Base-by-base conservation (phyloP, 306 rosid genomes). In the Trifolium subterraneum region DNA sequence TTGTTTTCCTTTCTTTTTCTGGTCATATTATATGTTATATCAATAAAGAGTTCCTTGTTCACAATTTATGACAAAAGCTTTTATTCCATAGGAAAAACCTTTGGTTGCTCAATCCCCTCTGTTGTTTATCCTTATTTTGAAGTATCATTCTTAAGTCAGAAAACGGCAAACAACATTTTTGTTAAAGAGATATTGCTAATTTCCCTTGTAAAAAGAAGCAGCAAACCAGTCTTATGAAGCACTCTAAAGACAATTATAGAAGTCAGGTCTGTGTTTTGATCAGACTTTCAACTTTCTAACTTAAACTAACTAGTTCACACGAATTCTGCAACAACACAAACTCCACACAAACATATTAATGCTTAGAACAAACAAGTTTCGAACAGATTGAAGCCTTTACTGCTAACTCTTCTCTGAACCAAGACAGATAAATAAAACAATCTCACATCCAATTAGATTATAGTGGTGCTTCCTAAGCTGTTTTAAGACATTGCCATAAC, bases 291-390 rank as follows among this genome's bases (percentile, higher is more conserved):
- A 31, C 25, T 25, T 4, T 69, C 54, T 22, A 55, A 71, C 23
- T 36, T 23, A 55, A 52, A 36, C 54, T 38, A 38, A 70, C 19
- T 3, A 55, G 64, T 54, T 13, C 65, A 54, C 55, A 56, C 0
- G 31, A 41, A 5, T 23, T 38, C 52, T 39, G 41, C 18, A 56
- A 39, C 56, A 71, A 10, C 23, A 12, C 58, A 56, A 22, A 13
- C 4, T 54, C 22, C 38, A 36, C 42, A 54, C 64, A 71, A 22
- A 55, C 22, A 66, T 9, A 25, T 45, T 14, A 66, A 71, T 56
- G 66, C 51, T 52, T 41, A 41, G 45, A 41, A 41, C 12, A 41
- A 41, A 12, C 45, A 2, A 41, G 45, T 10, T 10, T 1, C 5
- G 2, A 3, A 7, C 45, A 41, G 45, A 10, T 41, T 41, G 11